phyloP scores from a whole-genome alignment of 768 basidiomycete species.

The Suillus discolor region DNA sequence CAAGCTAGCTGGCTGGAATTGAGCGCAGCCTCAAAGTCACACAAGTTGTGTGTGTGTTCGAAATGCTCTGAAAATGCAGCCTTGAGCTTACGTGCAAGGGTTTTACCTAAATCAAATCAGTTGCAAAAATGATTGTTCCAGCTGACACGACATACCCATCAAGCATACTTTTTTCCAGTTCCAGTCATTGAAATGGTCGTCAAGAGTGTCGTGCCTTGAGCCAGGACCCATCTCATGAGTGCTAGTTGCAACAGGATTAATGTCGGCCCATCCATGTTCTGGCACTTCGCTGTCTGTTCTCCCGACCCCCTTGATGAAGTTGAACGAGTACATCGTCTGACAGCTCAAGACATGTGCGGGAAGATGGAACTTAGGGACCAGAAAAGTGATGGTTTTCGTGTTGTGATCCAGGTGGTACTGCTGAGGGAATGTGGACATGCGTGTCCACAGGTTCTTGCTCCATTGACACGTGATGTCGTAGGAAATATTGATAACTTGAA shows the following conservation, averaged over 20 bases:
- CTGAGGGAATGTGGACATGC: slow-evolving; percentile 12
- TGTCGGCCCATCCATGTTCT: slow-evolving; percentile 37
- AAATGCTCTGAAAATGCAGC: not conserved
- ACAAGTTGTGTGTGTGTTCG: not conserved
- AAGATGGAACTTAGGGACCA: slow-evolving; percentile 41
- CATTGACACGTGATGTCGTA: slow-evolving; percentile 25
- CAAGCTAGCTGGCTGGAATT: slow-evolving; percentile 1
- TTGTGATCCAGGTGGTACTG: slow-evolving; percentile 8
- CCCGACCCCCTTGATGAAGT: slow-evolving; percentile 28
- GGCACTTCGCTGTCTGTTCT: slow-evolving; percentile 38
- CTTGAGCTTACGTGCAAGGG: not conserved
- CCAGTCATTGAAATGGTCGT: slow-evolving; percentile 35
- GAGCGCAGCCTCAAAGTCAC: slow-evolving; percentile 5
- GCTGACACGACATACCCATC: slow-evolving; percentile 23
- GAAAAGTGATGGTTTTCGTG: slow-evolving; percentile 6
- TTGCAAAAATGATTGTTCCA: not conserved
- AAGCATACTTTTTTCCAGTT: slow-evolving; percentile 35
- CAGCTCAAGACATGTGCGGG: slow-evolving; percentile 32
- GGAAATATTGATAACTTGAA: slow-evolving; percentile 12
- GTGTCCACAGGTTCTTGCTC: slow-evolving; percentile 9
- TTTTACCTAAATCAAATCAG: not conserved
- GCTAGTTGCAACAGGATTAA: slow-evolving; percentile 32
- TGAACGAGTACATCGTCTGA: slow-evolving; percentile 29
- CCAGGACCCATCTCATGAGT: slow-evolving; percentile 38
- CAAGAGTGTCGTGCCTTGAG: slow-evolving; percentile 34